These are phyloP conservation scores for Quercus engelmannii DNA, from an alignment of 306 rosid genomes.

Conservation along the genomic window DNA sequence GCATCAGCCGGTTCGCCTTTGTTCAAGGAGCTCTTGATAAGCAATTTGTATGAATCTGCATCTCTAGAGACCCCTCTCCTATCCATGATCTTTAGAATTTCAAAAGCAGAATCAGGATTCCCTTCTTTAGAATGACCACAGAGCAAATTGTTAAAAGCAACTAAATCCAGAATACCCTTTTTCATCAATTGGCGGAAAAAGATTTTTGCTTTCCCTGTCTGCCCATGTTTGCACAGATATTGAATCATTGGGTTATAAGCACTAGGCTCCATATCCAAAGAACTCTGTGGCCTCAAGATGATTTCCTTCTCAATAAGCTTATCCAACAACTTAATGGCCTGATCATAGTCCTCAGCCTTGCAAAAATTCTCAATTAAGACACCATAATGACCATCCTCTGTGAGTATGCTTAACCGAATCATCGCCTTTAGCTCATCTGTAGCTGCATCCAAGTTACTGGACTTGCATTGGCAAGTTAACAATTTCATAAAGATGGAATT, in stretches of 20 bases:
- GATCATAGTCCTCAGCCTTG: constrained; percentile 59
- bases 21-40: constrained; percentile 73
- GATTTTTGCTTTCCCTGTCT: constrained; percentile 66
- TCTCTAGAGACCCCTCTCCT: constrained; percentile 73
- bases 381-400: constrained; percentile 87
- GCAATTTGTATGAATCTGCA: constrained; percentile 63
- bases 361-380: constrained; percentile 77
- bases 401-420: constrained; percentile 76
- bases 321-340: constrained; percentile 67
- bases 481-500: constrained; percentile 57
- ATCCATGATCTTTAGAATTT: constrained; percentile 80
- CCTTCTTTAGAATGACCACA: constrained; percentile 88
- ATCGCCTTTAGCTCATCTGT: constrained; percentile 68
- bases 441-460: constrained; percentile 80
- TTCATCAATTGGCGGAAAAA: constrained; percentile 84
- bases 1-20: constrained; percentile 93
- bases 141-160: constrained; percentile 73
- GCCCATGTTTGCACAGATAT: constrained; percentile 68
- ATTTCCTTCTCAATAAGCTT: constrained; percentile 81
- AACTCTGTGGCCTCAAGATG: constrained; percentile 55
- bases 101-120: constrained; percentile 74
- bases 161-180: constrained; percentile 68
- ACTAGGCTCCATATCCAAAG: constrained; percentile 65
- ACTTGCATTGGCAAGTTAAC: constrained; percentile 55
- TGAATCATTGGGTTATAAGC: constrained; percentile 72